Evolutionary conservation across 2,329 filamentous ascomycete genomes (phyloP).

Genomic region (Rachicladosporium sp.): DNA sequence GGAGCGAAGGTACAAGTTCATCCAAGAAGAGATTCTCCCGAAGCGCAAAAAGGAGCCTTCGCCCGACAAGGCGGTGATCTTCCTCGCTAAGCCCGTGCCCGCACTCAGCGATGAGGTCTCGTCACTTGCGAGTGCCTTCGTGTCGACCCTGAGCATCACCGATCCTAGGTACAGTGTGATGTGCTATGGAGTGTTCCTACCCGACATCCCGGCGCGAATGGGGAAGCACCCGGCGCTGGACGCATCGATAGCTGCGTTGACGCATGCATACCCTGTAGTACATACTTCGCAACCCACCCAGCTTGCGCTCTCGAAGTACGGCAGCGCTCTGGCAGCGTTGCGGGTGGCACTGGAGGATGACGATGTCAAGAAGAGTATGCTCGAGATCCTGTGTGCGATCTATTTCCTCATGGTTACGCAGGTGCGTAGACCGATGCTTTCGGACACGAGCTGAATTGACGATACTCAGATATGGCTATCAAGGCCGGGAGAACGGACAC

Average conservation of each 20-base stretch:
- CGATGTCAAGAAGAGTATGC: background rate
- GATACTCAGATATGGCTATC: background rate
- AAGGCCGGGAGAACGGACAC: constrained; percentile 1
- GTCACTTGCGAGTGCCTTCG: background rate
- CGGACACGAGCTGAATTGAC: background rate
- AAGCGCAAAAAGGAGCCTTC: background rate
- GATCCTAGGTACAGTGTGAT: constrained; percentile 5
- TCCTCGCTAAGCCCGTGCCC: background rate
- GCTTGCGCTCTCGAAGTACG: constrained; percentile 5
- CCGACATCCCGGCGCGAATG: constrained; percentile 4
- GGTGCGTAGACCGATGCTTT: constrained; percentile 1
- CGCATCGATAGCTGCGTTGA: constrained; percentile 6
- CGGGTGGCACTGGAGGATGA: constrained; percentile 4
- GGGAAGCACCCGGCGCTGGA: constrained; percentile 7
- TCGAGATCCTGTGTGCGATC: constrained; percentile 7
- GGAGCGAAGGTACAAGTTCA: constrained; percentile 9
- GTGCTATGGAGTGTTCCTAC: constrained; percentile 7
- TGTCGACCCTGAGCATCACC: constrained; percentile 2
- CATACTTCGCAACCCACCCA: background rate
- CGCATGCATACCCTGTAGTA: constrained; percentile 4
- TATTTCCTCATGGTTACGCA: constrained; percentile 9
- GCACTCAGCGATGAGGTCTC: background rate
- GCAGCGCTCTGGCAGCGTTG: constrained; percentile 3
- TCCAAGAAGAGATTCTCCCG: background rate
- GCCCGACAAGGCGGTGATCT: background rate